These are phyloP conservation scores for Rosa rugosa DNA, from an alignment of 306 rosid species.

Conservation along the genomic window DNA sequence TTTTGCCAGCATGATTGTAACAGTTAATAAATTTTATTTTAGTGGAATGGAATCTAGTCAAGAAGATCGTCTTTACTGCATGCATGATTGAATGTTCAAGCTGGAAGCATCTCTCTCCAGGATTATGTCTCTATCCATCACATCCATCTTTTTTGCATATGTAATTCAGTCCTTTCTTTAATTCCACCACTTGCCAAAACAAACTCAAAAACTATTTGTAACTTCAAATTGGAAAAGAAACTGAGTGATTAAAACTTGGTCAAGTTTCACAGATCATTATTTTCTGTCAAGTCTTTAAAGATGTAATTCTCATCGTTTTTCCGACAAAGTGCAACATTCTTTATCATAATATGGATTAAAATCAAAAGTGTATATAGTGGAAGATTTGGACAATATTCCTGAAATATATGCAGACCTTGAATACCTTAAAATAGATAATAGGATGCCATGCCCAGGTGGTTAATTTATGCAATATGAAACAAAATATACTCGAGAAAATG, in stretches of 20 bases:
- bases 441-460: slow-evolving; percentile 28
- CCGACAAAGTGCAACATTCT: slow-evolving; percentile 23
- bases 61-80: slow-evolving; percentile 36
- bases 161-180: background rate
- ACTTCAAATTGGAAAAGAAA: background rate
- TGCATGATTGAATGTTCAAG: slow-evolving; percentile 33
- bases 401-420: slow-evolving; percentile 16
- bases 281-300: background rate
- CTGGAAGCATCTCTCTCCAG: slow-evolving; percentile 39
- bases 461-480: slow-evolving; percentile 35
- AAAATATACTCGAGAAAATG: slow-evolving; percentile 43
- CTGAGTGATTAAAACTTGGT: background rate
- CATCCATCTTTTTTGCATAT: slow-evolving; percentile 11
- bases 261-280: background rate
- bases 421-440: slow-evolving; percentile 25
- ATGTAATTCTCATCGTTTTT: background rate
- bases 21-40: slow-evolving; percentile 36
- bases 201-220: background rate
- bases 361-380: slow-evolving; percentile 44
- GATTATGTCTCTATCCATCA: background rate
- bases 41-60: slow-evolving; percentile 41
- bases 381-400: slow-evolving; percentile 52
- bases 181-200: background rate
- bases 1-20: slow-evolving; percentile 52
- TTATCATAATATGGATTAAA: slow-evolving; percentile 45